Evolutionary conservation across 169 alveolate genomes (phyloP).

Genomic region (Ichthyophthirius multifiliis): DNA sequence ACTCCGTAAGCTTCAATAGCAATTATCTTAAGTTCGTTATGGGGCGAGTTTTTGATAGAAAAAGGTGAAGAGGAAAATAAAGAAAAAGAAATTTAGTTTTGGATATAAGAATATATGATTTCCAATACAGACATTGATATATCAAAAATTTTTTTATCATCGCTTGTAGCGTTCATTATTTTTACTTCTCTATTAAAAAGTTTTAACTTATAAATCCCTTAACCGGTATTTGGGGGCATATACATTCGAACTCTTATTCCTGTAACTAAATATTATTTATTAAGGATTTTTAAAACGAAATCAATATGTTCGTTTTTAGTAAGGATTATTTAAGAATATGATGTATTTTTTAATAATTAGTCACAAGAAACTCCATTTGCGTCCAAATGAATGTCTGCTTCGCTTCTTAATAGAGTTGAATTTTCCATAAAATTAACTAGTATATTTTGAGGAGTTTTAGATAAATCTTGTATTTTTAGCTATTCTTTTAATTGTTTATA

Average conservation of each 20-base stretch:
- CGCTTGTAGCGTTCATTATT: background rate
- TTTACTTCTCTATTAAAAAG: background rate
- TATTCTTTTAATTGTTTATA: background rate
- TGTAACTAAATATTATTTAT: background rate
- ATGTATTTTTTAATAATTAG: background rate
- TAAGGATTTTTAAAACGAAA: background rate
- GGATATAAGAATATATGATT: background rate
- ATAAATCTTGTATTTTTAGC: background rate
- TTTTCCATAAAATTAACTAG: background rate
- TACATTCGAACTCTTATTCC: background rate
- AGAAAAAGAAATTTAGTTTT: background rate
- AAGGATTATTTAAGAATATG: no score
- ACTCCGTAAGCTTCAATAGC: background rate
- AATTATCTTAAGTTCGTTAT: background rate
- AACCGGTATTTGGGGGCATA: slow-evolving; percentile 1
- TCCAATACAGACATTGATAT: background rate
- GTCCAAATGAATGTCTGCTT: background rate
- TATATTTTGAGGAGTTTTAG: background rate
- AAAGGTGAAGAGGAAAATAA: background rate
- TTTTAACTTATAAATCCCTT: background rate
- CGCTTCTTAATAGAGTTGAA: background rate
- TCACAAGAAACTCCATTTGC: background rate
- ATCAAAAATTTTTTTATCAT: background rate
- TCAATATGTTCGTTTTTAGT: no score
- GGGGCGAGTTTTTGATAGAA: background rate